These are phyloP conservation scores for Larix sibirica DNA, from an alignment of 83 land plant species.

Conservation along the genomic window DNA sequence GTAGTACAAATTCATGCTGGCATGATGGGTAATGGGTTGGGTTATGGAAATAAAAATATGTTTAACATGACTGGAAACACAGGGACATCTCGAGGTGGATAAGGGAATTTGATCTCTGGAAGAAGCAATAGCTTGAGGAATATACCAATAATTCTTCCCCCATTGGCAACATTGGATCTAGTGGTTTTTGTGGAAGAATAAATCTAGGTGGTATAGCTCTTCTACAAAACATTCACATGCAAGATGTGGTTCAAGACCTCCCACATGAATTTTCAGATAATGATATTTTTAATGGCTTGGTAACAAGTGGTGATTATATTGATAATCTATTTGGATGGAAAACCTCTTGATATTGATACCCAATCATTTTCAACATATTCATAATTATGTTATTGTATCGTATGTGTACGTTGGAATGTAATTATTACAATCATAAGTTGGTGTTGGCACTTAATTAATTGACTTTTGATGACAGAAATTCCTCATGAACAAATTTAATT, in stretches of 20 bases:
- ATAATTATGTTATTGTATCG: background rate
- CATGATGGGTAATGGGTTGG: constrained; percentile 17
- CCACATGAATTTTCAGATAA: constrained; percentile 42
- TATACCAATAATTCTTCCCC: constrained; percentile 29
- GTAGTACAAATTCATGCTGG: constrained; percentile 13
- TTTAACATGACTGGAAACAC: constrained; percentile 18
- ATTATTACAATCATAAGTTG: constrained; percentile 7
- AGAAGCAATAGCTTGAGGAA: constrained; percentile 46
- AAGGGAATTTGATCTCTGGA: constrained; percentile 22
- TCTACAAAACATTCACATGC: constrained; percentile 41
- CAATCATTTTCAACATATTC: background rate
- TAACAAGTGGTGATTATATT: constrained; percentile 21
- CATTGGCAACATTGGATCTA: constrained; percentile 14
- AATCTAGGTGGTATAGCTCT: constrained; percentile 9
- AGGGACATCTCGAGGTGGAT: constrained; percentile 10
- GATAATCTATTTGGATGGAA: constrained; percentile 43
- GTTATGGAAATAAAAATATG: constrained; percentile 23
- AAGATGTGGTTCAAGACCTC: constrained; percentile 46
- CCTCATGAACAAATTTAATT: constrained; percentile 3
- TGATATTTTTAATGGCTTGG: constrained; percentile 35
- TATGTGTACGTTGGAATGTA: background rate
- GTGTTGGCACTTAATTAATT: constrained; percentile 3
- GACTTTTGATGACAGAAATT: background rate
- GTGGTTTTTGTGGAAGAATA: constrained; percentile 14
- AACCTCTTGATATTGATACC: constrained; percentile 12